Evolutionary conservation across 208 protist species (phyloP).

Genomic region (Sergeia podlipaevii): DNA sequence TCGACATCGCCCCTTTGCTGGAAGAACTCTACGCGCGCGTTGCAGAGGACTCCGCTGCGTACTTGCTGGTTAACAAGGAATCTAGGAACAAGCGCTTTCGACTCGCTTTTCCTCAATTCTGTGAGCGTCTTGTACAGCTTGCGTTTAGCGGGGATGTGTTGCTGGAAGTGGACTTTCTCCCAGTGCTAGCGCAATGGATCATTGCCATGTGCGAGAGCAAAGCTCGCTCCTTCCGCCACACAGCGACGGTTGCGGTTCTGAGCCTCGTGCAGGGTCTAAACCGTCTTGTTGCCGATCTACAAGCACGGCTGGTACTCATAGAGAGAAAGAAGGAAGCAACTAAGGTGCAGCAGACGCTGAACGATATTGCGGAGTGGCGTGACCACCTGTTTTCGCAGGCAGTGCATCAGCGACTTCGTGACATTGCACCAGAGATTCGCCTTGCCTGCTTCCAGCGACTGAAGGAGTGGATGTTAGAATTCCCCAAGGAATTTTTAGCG

Average conservation of each 20-base stretch:
- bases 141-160: slow-evolving; percentile 54
- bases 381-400: slow-evolving; percentile 81
- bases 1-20: slow-evolving; percentile 63
- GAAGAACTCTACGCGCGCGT: slow-evolving; percentile 82
- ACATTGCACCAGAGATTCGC: slow-evolving; percentile 83
- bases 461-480: slow-evolving; percentile 70
- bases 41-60: slow-evolving; percentile 60
- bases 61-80: slow-evolving; percentile 78
- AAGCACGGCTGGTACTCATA: slow-evolving; percentile 33
- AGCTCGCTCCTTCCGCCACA: slow-evolving; percentile 82
- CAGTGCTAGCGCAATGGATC: slow-evolving; percentile 69
- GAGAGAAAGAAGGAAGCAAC: slow-evolving; percentile 45
- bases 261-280: slow-evolving; percentile 75
- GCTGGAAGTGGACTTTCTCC: slow-evolving; percentile 50
- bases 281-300: slow-evolving; percentile 35
- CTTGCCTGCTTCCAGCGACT: slow-evolving; percentile 65
- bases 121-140: slow-evolving; percentile 47
- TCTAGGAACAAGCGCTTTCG: slow-evolving; percentile 57
- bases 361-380: slow-evolving; percentile 47
- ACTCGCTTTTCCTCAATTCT: slow-evolving; percentile 58
- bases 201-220: slow-evolving; percentile 90
- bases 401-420: slow-evolving; percentile 78
- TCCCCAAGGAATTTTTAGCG: slow-evolving; percentile 72
- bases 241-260: slow-evolving; percentile 63
- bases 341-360: slow-evolving; percentile 36